Percentiles rank a stretch among this genome's conserved stretches.
phyloP scores from a whole-genome alignment of 2,329 filamentous ascomycete genomes.

The Teratosphaeria viscida region DNA sequence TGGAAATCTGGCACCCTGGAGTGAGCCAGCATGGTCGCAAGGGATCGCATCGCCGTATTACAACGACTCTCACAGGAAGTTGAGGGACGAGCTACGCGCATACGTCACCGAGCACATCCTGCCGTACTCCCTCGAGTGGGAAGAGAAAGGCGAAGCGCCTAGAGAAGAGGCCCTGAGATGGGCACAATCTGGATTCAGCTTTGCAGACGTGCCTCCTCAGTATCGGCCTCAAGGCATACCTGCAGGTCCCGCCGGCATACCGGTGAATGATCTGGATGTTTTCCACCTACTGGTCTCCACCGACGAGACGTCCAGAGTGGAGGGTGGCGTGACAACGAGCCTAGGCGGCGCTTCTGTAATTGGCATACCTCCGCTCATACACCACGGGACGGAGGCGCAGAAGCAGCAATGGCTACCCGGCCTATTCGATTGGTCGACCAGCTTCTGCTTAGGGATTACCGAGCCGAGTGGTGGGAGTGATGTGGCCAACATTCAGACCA shows the following conservation, averaged over 20 bases:
- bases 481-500: constrained; percentile 53
- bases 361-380: constrained; percentile 53
- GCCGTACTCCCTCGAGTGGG: constrained; percentile 51
- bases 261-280: constrained; percentile 41
- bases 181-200: constrained; percentile 32
- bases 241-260: constrained; percentile 35
- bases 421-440: constrained; percentile 48
- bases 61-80: constrained; percentile 48
- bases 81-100: constrained; percentile 46
- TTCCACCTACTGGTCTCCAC: constrained; percentile 38
- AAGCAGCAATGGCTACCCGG: constrained; percentile 49
- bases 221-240: constrained; percentile 32
- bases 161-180: constrained; percentile 33
- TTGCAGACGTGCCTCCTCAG: constrained; percentile 34
- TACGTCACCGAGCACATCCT: constrained; percentile 51
- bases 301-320: constrained; percentile 22
- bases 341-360: constrained; percentile 52
- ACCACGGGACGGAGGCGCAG: constrained; percentile 51
- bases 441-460: constrained; percentile 55
- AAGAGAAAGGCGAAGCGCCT: constrained; percentile 39
- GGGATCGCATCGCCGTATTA: constrained; percentile 51
- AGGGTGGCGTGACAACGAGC: constrained; percentile 46
- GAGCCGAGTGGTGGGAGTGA: constrained; percentile 54
- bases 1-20: constrained; percentile 27
- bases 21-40: constrained; percentile 37